Evolutionary conservation across 805 yeast genomes (phyloP), one percentile per base, ranked within the genome.

Genomic region (Lipomyces starkeyi): DNA sequence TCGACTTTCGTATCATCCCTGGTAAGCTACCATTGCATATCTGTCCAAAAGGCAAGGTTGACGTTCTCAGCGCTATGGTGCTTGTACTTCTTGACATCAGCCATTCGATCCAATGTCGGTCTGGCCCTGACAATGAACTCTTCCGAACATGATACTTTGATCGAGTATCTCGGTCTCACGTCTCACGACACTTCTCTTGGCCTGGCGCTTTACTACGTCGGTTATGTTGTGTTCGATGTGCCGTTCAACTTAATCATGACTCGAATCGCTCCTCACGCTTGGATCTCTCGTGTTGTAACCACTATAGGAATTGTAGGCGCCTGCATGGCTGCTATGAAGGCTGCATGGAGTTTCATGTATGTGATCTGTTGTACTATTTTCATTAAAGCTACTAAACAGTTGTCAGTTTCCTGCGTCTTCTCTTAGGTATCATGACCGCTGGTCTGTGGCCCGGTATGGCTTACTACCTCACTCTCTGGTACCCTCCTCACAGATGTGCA

Each of bases 201-300:
- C 2, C 87, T 90, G 25, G 95, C 97, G 0, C 81, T 91, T 55
- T 88, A 89, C 80, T 91, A 86, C 74, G 97, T 91, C 20, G 97
- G 93, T 4, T 91, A 86, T 77, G 91, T 91, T 72, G 80, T 91
- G 55, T 91, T 91, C 75, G 97, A 91, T 78, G 87, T 91, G 47
- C 97, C 97, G 43, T 91, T 91, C 93, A 91, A 91, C 78, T 82
- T 91, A 73, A 80, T 86, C 61, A 91, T 91, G 96, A 91, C 96
- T n/a, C 82, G 83, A 64, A 84, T 91, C 8, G 88, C 93, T 29
- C 97, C 97, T 1, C 95, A 91, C 73, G 84, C 89, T 0, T 91
- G 97, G 97, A 80, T 91, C 70, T 82, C 91, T 8, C 85, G 97
- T 77, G 91, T 90, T 72, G 88, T 90, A 47, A 81, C 90, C 54